These are phyloP conservation scores for Straminergon stramineum DNA, from an alignment of 225 moss, liverwort and hornwort genomes.

Conservation along the genomic window DNA sequence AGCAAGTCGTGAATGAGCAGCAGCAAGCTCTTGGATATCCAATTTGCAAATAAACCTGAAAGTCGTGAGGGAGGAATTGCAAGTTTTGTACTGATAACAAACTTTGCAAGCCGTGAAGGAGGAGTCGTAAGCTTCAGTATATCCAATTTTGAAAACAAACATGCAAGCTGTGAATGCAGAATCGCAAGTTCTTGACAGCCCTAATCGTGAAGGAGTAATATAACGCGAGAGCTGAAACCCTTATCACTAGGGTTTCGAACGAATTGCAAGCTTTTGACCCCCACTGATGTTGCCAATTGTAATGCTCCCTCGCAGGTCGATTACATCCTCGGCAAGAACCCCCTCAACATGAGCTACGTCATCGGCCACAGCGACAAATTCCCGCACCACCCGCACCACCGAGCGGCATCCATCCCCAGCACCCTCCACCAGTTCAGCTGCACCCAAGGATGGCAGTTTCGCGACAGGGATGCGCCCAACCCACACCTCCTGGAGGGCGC, in stretches of 20 bases:
- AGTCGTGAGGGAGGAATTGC: not conserved
- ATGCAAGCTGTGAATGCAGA: not conserved
- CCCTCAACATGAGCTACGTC: constrained; percentile 60
- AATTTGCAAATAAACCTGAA: not conserved
- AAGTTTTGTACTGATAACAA: no score
- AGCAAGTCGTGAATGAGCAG: not conserved
- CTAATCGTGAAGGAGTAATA: not conserved
- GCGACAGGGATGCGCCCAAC: constrained; percentile 25
- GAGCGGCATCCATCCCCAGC: constrained; percentile 65
- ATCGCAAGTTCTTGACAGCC: not conserved
- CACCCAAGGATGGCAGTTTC: constrained; percentile 35
- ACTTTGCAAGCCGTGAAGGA: not conserved
- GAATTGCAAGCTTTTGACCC: not conserved
- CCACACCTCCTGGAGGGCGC: constrained; percentile 51
- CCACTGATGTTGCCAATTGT: not conserved
- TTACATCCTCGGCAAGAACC: constrained; percentile 74
- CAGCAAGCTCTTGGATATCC: not conserved
- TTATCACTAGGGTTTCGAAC: not conserved
- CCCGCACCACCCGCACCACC: constrained; percentile 66
- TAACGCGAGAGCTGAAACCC: not conserved
- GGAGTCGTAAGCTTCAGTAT: not conserved
- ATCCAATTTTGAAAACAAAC: no score
- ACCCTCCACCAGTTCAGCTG: constrained; percentile 26
- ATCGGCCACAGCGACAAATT: constrained; percentile 54
- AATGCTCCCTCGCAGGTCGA: constrained; percentile 39